These are phyloP conservation scores for Parastagonospora nodorum DNA, from an alignment of 2,329 filamentous ascomycete species.

Conservation along the genomic window DNA sequence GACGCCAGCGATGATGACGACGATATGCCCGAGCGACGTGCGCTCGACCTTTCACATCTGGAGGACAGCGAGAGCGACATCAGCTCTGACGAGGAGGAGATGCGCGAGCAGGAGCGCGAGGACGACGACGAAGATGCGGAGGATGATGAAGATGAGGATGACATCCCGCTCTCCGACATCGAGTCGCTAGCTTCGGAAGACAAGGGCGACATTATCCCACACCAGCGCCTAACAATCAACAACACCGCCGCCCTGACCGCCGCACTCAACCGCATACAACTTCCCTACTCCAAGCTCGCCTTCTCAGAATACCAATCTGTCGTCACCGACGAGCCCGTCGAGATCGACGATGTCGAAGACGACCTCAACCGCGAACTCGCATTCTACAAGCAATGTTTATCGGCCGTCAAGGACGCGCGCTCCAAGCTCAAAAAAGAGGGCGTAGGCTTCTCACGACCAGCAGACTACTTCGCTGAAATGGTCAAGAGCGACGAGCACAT, in stretches of 20 bases:
- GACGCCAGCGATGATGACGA: conserved; percentile 46
- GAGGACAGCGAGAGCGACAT: conserved; percentile 50
- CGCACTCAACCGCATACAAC: conserved; percentile 77
- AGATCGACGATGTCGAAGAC: conserved; percentile 83
- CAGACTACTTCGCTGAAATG: conserved; percentile 99
- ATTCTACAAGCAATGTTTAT: conserved; percentile 88
- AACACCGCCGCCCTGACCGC: conserved; percentile 86
- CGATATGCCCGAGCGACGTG: conserved; percentile 27
- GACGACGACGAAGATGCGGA: conserved; percentile 43
- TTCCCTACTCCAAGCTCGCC: conserved; percentile 70
- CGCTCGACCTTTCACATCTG: conserved; percentile 37
- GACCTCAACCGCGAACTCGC: conserved; percentile 90
- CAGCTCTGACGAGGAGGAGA: conserved; percentile 42
- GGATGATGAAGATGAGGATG: conserved; percentile 61
- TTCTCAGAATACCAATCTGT: conserved; percentile 86
- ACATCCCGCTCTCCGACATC: conserved; percentile 87
- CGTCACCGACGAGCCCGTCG: conserved; percentile 68
- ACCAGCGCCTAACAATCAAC: conserved; percentile 95
- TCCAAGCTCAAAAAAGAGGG: conserved; percentile 78
- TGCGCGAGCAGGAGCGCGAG: conserved; percentile 31
- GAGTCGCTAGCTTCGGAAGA: conserved; percentile 79
- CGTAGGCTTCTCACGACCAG: conserved; percentile 83
- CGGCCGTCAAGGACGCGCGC: conserved; percentile 76
- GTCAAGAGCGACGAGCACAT: conserved; percentile 98
- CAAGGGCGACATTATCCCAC: conserved; percentile 82